Evolutionary conservation across 2,329 filamentous ascomycete species (phyloP).

Genomic region (Hypocrella siamensis): DNA sequence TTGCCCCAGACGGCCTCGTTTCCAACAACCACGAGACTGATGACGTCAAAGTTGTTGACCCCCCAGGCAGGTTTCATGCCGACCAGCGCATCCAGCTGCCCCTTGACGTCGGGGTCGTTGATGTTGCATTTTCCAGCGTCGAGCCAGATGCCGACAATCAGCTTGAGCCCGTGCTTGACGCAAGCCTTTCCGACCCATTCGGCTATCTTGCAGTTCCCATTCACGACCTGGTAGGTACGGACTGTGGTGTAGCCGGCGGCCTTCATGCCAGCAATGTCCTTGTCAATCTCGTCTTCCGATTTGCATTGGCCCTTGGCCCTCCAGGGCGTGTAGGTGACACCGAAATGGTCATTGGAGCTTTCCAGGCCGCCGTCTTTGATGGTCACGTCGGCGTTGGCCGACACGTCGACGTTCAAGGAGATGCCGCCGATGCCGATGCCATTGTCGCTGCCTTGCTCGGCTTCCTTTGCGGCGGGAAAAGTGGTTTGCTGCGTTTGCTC

Average conservation of each 20-base stretch:
- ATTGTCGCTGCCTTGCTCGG: too few relatives aligned
- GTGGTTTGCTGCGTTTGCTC: not conserved
- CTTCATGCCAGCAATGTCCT: constrained; percentile 48
- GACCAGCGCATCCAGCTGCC: constrained; percentile 58
- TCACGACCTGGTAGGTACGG: constrained; percentile 83
- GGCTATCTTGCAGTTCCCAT: constrained; percentile 77
- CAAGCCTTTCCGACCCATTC: constrained; percentile 57
- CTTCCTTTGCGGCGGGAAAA: not conserved
- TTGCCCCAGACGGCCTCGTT: constrained; percentile 81
- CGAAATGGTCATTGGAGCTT: constrained; percentile 42
- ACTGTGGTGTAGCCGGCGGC: constrained; percentile 50
- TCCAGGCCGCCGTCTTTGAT: constrained; percentile 18
- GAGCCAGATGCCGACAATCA: constrained; percentile 85
- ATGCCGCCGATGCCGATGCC: constrained; percentile 3
- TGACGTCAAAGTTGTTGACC: constrained; percentile 57
- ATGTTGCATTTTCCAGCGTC: constrained; percentile 46
- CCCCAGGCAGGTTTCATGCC: constrained; percentile 36
- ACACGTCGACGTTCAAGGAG: not conserved
- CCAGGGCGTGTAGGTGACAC: constrained; percentile 72
- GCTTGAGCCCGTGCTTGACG: constrained; percentile 49
- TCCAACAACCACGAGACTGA: constrained; percentile 70
- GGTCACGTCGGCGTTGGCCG: not conserved
- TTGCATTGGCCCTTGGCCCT: constrained; percentile 48
- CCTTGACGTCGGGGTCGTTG: constrained; percentile 41
- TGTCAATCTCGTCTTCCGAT: constrained; percentile 35